Base-by-base conservation (phyloP, 2,329 filamentous ascomycete genomes). In the Biscogniauxia sp. region DNA sequence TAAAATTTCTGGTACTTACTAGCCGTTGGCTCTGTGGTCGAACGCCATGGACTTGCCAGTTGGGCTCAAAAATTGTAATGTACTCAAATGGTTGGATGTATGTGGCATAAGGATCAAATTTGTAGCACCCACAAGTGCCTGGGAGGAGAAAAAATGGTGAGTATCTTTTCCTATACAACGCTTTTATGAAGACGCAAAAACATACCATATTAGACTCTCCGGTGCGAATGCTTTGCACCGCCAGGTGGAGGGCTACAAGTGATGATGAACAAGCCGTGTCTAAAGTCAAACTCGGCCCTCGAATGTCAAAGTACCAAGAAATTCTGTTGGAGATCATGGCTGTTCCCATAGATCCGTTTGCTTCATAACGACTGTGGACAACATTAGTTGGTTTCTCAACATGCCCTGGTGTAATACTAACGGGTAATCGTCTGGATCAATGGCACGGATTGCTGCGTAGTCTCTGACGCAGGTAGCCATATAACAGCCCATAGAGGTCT, bases 231-330 rank as follows among this genome's bases (percentile, higher is more conserved):
- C 73, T 72, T 52, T 76, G 75, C 58, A 73, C 74, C 8, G 76
- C 78, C 20, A 74, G 60, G 55, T 79, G 74, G 20, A 80, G 67
- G 1, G 74, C 76, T 5, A 75, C 72, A 11, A 80, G 66, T 20
- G 72, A 73, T 19, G 72, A 73, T 1, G 77, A 79, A 62, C 78
- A 80, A 7, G 75, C 78, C 3, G 78, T 79, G 54, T 80, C 77
- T 37, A 80, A 63, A n/a, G 74, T 76, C 61, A 79, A 68, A 57
- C 73, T 75, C 1, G 77, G 73, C 7, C 77, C 77, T 51, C 68
- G 69, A 49, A 79, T 67, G 56, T 79, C 71, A 56, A 75, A 77
- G 60, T 70, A 74, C 64, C 75, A 77, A 1, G 73, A 76, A 20
- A 78, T 63, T 53, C 76, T 69, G 55, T 77, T 77, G 0, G 74